Base-by-base conservation (phyloP, 768 basidiomycete species). In the Megacollybia marginata region DNA sequence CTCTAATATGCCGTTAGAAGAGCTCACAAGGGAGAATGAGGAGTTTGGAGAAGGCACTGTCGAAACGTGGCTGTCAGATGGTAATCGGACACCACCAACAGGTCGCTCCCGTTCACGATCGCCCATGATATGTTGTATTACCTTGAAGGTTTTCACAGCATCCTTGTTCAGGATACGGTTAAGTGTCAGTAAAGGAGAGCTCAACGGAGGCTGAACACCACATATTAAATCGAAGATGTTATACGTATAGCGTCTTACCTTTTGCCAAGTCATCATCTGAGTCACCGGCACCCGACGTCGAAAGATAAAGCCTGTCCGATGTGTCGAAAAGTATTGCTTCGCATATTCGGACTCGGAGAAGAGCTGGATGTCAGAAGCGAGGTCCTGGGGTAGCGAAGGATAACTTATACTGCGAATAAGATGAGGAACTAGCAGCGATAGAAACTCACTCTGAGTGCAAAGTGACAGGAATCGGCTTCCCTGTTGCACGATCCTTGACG, bases 181-280 rank as follows among this genome's bases (percentile, higher is more conserved):
- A 9, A 91, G 65, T 5, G 82, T 74, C 16, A 97, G 78, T 12
- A 97, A 69, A 2, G 93, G 92, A 0, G 83, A 77, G 2, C 74
- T 69, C 43, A 97, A 71, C 8, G 87, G 82, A 1, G 74, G 59
- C 79, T 86, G 48, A 46, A 34, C 36, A 48, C 42, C 18, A 42
- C 49, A 42, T 36, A 38, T 51, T 16, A n/a, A 50, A 50, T 44
- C 36, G 32, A 13, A 31, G 31, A 33, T 35, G 40, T n/a, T 7
- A 18, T 36, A 12, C 43, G 49, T 31, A 45, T 48, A 15, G 33
- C 1, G 23, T 48, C 63, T 23, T 48, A 80, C 83, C 75, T 86
- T 90, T 64, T 95, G 93, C 90, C 92, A 95, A 44, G 80, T 75
- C 88, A 96, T 92, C 68, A 95, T 78, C 59, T 90, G 84, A 19